These are phyloP conservation scores for Fragaria vesca DNA, from an alignment of 306 rosid genomes.

Conservation along the genomic window DNA sequence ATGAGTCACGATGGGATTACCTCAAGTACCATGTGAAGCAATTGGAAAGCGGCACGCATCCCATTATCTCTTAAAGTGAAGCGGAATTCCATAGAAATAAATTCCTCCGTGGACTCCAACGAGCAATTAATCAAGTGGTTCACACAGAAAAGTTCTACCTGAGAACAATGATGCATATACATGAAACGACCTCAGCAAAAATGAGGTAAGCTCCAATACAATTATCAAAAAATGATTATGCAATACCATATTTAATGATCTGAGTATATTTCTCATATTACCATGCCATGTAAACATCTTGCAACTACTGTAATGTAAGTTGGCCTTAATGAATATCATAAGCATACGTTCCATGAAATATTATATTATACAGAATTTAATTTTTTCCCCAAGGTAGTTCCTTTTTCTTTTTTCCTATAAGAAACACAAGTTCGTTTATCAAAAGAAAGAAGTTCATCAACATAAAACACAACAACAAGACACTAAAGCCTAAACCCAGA, in stretches of 20 bases:
- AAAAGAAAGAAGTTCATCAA: too few relatives aligned
- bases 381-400: neutral
- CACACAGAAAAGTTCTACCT: slow-evolving; percentile 99
- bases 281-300: neutral
- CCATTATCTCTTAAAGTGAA: slow-evolving; percentile 93
- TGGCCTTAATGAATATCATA: neutral
- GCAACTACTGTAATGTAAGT: neutral
- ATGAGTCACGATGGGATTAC: slow-evolving; percentile 31
- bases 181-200: slow-evolving; percentile 18
- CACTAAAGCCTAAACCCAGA: too few relatives aligned
- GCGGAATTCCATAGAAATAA: slow-evolving; percentile 97
- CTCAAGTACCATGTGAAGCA: slow-evolving; percentile 99
- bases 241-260: neutral
- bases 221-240: neutral
- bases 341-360: neutral
- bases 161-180: slow-evolving; percentile 18
- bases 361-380: neutral
- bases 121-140: slow-evolving; percentile 96
- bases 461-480: too few relatives aligned
- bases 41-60: slow-evolving; percentile 98
- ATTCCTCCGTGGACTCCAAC: slow-evolving; percentile 96
- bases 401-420: neutral
- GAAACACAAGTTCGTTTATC: too few relatives aligned
- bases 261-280: neutral
- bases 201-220: neutral